Evolutionary conservation across 495 filamentous ascomycete species (phyloP).

Genomic region (Choiromyces venosus): DNA sequence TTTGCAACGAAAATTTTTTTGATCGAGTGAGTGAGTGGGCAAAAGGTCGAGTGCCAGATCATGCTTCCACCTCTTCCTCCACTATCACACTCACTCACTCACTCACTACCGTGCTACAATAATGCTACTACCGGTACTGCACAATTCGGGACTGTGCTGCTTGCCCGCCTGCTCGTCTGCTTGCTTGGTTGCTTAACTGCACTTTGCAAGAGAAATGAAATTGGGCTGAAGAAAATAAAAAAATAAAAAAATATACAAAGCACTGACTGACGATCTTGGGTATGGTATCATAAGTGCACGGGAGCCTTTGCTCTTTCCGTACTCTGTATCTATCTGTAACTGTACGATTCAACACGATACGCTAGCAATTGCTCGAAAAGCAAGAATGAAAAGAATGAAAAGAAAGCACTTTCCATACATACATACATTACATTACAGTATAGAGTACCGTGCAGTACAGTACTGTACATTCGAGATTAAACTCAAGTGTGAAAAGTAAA

Average conservation of each 20-base stretch:
- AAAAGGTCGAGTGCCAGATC: neutral
- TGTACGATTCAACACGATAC: neutral
- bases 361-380: neutral
- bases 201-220: neutral
- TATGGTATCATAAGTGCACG: neutral
- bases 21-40: neutral
- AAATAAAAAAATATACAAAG: neutral
- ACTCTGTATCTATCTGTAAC: neutral
- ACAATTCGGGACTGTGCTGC: neutral
- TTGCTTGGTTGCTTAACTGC: neutral
- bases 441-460: neutral
- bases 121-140: neutral
- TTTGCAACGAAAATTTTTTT: neutral
- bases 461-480: neutral
- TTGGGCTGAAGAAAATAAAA: neutral
- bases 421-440: no score
- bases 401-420: neutral
- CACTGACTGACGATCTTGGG: neutral
- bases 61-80: neutral
- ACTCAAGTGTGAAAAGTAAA: conserved; percentile 6
- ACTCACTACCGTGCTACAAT: neutral
- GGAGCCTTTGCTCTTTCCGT: neutral
- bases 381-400: no score
- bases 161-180: neutral
- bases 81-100: no score